Base-by-base conservation (phyloP, 2,329 filamentous ascomycete species). In the Lachnellula arida region DNA sequence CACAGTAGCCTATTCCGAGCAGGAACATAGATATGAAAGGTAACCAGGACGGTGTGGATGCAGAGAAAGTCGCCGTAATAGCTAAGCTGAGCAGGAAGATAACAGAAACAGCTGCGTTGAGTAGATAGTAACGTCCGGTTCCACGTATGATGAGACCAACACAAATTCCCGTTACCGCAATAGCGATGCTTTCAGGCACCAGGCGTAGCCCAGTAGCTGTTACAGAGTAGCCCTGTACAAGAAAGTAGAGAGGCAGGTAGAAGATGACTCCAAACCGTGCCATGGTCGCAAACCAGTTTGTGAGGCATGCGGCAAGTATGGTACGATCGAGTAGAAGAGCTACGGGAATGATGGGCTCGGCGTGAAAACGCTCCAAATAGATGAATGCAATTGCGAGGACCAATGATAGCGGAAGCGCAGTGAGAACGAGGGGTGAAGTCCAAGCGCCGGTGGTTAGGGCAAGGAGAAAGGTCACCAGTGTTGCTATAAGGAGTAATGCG, bases 171-270 rank as follows among this genome's bases (percentile, higher is more conserved):
- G 40, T 46, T 28, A 53, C 47, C 2, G 86, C 86, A 4, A 71
- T 69, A 1, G 90, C 86, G 32, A 79, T 81, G 57, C 89, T 87
- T 56, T 77, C 77, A 0, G 89, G 88, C 32, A 92, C 72, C 19
- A 92, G 78, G 37, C 84, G 74, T 1, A 86, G 60, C 2, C 87
- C 87, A 3, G 87, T 81, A 54, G 76, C 70, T 0, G 84, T 83
- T 0, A 88, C 84, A 5, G 77, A 79, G 22, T 84, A 72, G 6
- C 81, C 82, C 49, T 86, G 76, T 1, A 86, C 83, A 8, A 91
- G 88, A 71, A 88, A 89, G 71, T 87, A 90, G 5, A 93, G 74
- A 1, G 88, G 87, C 15, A 89, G 74, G 72, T 88, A 89, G 74
- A 90, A 93, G 4, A 88, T 61, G 1, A 79, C 73, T 0, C 81